These are phyloP conservation scores for Firmiana major DNA, from an alignment of 345 rosid genomes.

Conservation along the genomic window DNA sequence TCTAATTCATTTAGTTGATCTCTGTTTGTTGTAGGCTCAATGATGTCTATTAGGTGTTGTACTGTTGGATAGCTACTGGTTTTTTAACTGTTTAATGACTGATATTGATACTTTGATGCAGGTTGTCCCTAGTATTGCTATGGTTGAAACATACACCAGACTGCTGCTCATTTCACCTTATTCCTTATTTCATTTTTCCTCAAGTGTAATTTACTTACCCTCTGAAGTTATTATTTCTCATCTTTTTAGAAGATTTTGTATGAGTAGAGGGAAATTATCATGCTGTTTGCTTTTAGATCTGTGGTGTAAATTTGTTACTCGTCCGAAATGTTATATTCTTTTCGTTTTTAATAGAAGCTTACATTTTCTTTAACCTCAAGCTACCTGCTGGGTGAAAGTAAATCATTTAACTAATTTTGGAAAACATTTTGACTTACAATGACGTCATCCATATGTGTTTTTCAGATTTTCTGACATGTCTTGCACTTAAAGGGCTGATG, in stretches of 20 bases:
- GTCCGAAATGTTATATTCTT: not conserved
- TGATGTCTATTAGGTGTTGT: constrained; percentile 1
- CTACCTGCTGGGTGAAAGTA: not conserved
- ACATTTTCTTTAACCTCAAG: not conserved
- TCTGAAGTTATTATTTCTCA: constrained; percentile 2
- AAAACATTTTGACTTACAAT: not conserved
- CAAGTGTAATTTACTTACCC: constrained; percentile 59
- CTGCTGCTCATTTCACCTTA: constrained; percentile 89
- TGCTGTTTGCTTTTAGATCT: not conserved
- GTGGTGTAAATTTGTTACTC: constrained; percentile 4
- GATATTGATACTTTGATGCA: constrained; percentile 34
- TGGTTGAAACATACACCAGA: constrained; percentile 96
- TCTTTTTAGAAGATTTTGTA: constrained; percentile 6
- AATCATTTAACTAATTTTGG: not conserved
- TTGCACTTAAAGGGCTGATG: not conserved
- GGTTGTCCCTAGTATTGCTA: constrained; percentile 96
- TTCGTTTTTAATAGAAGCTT: not conserved
- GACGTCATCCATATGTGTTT: not conserved
- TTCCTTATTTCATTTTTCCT: constrained; percentile 81
- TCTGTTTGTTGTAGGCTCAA: not conserved
- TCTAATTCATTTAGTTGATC: not conserved
- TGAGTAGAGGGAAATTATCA: not conserved
- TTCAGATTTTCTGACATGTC: constrained; percentile 10
- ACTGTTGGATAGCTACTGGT: not conserved
- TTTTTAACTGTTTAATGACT: not conserved